Base-by-base conservation (phyloP, 768 basidiomycete species). In the Leucosporidium yakuticum region DNA sequence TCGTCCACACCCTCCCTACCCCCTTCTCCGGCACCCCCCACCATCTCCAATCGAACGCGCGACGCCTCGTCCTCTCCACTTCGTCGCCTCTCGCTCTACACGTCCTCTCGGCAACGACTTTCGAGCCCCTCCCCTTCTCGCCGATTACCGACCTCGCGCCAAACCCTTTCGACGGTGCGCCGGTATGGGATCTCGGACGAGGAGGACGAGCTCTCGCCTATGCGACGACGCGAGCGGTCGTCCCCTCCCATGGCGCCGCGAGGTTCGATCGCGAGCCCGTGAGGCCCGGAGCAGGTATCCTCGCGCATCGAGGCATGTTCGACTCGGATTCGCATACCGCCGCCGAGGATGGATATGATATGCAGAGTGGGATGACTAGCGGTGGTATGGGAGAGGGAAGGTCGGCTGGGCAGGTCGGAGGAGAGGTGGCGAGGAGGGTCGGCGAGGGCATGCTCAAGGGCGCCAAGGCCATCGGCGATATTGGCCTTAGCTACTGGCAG, bases 401-500 rank as follows among this genome's bases (percentile, higher is more conserved):
- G 34, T 31, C 60, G 11, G 55, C 67, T 3, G 67, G 64, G 14
- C 67, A 68, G 27, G 70, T 65, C 6, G 70, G 67, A 0, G 58
- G 47, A 5, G 58, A 73, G 7, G 63, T 69, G 0, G 74, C 74
- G 20, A 55, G 74, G 20, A 36, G 60, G 21, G 63, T 65, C 4
- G 68, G 63, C 2, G 70, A 71, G 39, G 72, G 74, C 0, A 56
- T 75, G 17, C 2, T 73, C 61, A 71, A 68, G 59, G 69, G 69
- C 11, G 64, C 72, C 44, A 68, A 65, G 36, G 72, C 71, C 32
- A 60, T 73, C 29, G 59, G 69, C 7, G 74, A 69, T 23, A 51
- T 49, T 5, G 69, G 70, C 8, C 50, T 53, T 51, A 60, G 34
- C 25, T 69, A 68, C 51, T 67, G 64, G 58, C 36, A 51, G 49